Conservation (phyloP, 2,329 filamentous ascomycete genomes). For the Aspergillus ruber region DNA sequence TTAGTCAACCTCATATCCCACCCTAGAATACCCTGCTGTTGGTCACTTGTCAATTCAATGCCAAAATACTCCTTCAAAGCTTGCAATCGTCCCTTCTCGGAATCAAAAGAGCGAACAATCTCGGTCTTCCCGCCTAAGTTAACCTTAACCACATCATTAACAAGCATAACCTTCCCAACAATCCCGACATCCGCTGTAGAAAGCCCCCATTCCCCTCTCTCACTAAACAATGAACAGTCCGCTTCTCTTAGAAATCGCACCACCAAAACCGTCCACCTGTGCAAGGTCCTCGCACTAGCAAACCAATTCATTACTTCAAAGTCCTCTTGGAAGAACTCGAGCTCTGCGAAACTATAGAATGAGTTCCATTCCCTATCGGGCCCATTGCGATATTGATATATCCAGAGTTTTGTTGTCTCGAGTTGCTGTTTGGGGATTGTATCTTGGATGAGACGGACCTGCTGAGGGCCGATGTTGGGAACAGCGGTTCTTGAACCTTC, state of each 20-base stretch:
- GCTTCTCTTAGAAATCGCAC: background rate
- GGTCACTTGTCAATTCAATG: constrained; percentile 30
- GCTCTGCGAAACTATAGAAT: too few relatives aligned
- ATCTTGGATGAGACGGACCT: too few relatives aligned
- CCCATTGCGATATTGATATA: too few relatives aligned
- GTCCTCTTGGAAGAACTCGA: too few relatives aligned
- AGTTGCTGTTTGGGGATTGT: too few relatives aligned
- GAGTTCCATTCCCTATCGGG: too few relatives aligned
- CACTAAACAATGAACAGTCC: background rate
- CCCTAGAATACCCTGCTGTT: background rate
- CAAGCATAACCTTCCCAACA: constrained; percentile 23
- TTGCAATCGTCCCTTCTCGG: constrained; percentile 38
- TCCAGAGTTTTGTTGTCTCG: too few relatives aligned
- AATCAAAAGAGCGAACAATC: constrained; percentile 33
- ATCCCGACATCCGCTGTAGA: constrained; percentile 11
- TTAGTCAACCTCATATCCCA: background rate
- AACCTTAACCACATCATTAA: constrained; percentile 30
- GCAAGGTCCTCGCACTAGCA: too few relatives aligned
- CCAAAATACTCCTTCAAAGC: constrained; percentile 41
- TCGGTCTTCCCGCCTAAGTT: constrained; percentile 39
- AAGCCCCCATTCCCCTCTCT: constrained; percentile 6
- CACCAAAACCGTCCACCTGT: background rate
- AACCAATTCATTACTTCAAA: too few relatives aligned
- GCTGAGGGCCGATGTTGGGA: too few relatives aligned
- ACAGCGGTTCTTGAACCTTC: too few relatives aligned